These are phyloP conservation scores for Aspergillus nanangensis DNA, from an alignment of 495 filamentous ascomycete species.

Conservation along the genomic window DNA sequence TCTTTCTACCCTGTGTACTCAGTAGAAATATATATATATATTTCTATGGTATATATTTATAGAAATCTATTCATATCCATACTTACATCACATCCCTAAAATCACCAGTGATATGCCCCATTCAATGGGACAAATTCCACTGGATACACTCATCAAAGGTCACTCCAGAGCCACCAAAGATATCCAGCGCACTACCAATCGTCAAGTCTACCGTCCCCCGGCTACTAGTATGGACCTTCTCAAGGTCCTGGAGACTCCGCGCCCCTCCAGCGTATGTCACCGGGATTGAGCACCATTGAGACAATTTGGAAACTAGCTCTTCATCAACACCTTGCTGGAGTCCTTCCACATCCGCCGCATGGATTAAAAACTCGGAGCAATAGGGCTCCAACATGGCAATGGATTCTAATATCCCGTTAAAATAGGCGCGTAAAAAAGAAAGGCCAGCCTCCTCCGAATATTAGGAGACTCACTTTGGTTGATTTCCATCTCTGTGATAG, in stretches of 20 bases:
- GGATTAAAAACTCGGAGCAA: slow-evolving; percentile 94
- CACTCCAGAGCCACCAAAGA: slow-evolving; percentile 85
- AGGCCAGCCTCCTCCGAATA: neutral
- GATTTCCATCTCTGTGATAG: slow-evolving; percentile 91
- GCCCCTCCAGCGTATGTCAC: slow-evolving; percentile 96
- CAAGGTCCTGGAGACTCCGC: slow-evolving; percentile 72
- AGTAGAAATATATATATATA: neutral
- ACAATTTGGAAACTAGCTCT: slow-evolving; percentile 68
- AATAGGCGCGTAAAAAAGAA: neutral
- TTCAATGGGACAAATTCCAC: slow-evolving; percentile 64
- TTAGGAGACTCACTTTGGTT: slow-evolving; percentile 56
- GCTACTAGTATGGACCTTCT: slow-evolving; percentile 72
- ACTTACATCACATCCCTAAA: neutral
- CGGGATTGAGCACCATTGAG: slow-evolving; percentile 82
- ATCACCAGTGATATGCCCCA: neutral
- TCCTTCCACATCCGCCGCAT: slow-evolving; percentile 98
- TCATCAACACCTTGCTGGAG: slow-evolving; percentile 88
- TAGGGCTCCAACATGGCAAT: slow-evolving; percentile 78
- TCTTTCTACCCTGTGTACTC: neutral
- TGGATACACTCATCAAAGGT: slow-evolving; percentile 81
- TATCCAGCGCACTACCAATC: slow-evolving; percentile 92
- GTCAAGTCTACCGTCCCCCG: slow-evolving; percentile 84
- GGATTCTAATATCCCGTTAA: slow-evolving; percentile 50
- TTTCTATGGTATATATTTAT: slow-evolving; percentile 1
- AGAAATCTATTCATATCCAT: neutral